phyloP scores from a whole-genome alignment of 495 filamentous ascomycete species.

The Tuber brumale region DNA sequence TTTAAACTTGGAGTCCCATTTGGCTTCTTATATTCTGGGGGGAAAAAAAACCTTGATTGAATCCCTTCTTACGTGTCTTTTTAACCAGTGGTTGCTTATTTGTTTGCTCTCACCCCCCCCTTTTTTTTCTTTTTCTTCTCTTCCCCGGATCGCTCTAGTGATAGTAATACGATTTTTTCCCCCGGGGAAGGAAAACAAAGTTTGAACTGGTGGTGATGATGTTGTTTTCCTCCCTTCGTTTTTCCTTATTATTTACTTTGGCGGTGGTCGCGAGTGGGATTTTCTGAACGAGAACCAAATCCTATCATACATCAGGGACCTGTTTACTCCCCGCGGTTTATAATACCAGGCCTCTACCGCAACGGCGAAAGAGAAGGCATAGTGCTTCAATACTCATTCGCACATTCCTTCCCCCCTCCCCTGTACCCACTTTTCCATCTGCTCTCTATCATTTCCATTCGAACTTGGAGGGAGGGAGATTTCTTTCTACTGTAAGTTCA shows the following conservation, averaged over 20 bases:
- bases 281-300: neutral
- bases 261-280: neutral
- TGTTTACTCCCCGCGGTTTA: neutral
- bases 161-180: neutral
- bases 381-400: neutral
- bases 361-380: neutral
- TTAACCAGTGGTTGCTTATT: neutral
- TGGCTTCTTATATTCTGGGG: slow-evolving; percentile 1
- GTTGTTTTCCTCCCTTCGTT: neutral
- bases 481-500: neutral
- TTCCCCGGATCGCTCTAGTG: neutral
- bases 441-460: neutral
- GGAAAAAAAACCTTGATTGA: neutral
- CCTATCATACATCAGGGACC: neutral
- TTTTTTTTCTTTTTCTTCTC: neutral
- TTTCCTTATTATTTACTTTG: neutral
- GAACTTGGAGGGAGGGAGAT: neutral
- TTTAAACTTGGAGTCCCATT: neutral
- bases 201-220: neutral
- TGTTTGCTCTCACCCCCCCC: neutral
- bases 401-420: neutral
- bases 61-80: neutral
- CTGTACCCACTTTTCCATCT: neutral
- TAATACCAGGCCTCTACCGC: neutral
- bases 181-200: neutral